These are phyloP conservation scores for Monosporascus ibericus DNA, from an alignment of 2,329 filamentous ascomycete genomes.

Conservation along the genomic window DNA sequence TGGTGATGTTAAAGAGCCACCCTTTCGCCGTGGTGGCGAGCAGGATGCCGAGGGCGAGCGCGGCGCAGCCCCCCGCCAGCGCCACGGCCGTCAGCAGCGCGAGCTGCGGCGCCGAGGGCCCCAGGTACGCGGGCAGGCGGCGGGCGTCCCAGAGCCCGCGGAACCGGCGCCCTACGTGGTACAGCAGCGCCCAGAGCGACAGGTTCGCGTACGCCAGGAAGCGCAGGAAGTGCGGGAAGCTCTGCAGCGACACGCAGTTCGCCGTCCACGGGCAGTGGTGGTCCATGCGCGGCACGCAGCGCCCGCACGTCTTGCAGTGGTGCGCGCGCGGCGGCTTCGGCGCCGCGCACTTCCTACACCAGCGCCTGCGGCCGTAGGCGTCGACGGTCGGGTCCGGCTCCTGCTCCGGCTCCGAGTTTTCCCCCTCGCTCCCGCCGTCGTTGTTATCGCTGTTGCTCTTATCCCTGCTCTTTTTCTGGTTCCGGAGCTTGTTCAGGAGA, in stretches of 20 bases:
- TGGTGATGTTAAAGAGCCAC: constrained; percentile 65
- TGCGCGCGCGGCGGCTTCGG: constrained; percentile 73
- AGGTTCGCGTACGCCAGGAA: constrained; percentile 66
- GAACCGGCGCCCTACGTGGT: constrained; percentile 55
- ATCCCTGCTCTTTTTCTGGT: background rate
- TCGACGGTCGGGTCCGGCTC: background rate
- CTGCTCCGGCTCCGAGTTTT: background rate
- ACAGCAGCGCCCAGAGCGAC: constrained; percentile 56
- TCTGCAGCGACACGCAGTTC: constrained; percentile 78
- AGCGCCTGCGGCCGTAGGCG: constrained; percentile 31
- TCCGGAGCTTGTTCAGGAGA: constrained; percentile 1
- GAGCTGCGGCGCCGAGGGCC: constrained; percentile 56
- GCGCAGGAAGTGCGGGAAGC: constrained; percentile 75
- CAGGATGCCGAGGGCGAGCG: constrained; percentile 59
- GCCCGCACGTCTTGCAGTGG: constrained; percentile 71
- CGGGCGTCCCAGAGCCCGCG: constrained; percentile 57
- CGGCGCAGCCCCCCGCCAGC: constrained; percentile 51
- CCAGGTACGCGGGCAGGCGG: constrained; percentile 67
- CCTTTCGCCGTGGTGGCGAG: constrained; percentile 55
- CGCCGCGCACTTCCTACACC: constrained; percentile 71
- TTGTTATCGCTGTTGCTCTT: constrained; percentile 15
- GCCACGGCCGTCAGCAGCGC: constrained; percentile 54
- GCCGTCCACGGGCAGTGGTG: constrained; percentile 82
- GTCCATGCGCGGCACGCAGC: constrained; percentile 77
- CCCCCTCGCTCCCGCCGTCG: background rate